phyloP scores from a whole-genome alignment of 2,329 filamentous ascomycete genomes.

The Talaromyces sp. region DNA sequence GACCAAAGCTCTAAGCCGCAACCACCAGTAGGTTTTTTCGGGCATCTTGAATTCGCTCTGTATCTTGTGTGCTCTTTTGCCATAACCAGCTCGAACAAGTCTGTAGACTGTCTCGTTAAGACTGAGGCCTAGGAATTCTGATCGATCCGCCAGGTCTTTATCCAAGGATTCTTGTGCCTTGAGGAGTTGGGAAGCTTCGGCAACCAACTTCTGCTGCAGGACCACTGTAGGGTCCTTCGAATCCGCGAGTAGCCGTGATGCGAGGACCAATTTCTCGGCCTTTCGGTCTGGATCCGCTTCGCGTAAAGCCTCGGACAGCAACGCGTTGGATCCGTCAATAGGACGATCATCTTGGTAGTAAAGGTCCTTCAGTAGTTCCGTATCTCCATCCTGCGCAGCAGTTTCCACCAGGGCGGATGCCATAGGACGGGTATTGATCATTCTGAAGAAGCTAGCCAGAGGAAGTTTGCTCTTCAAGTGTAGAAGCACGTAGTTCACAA shows the following conservation, averaged over 20 bases:
- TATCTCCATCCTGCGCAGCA: conserved; percentile 76
- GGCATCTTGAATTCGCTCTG: conserved; percentile 90
- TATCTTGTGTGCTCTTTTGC: conserved; percentile 82
- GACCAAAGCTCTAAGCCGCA: conserved; percentile 81
- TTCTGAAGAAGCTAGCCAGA: conserved; percentile 87
- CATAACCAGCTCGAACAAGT: conserved; percentile 78
- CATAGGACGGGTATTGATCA: conserved; percentile 80
- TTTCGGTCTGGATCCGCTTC: conserved; percentile 71
- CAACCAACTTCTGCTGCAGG: conserved; percentile 73
- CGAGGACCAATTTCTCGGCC: conserved; percentile 84
- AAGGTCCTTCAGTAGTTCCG: conserved; percentile 84
- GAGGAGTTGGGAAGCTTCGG: conserved; percentile 78
- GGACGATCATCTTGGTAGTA: conserved; percentile 97
- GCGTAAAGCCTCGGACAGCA: conserved; percentile 78
- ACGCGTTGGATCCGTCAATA: conserved; percentile 82
- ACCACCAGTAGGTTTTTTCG: conserved; percentile 89
- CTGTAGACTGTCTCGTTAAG: conserved; percentile 93
- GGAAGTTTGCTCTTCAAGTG: conserved; percentile 89
- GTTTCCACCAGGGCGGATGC: conserved; percentile 90
- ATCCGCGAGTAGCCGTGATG: conserved; percentile 79
- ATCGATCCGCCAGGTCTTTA: conserved; percentile 69
- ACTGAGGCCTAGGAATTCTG: conserved; percentile 75
- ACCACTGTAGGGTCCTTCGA: conserved; percentile 70
- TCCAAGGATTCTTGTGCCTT: conserved; percentile 87
- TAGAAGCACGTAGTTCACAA: conserved; percentile 85